These are phyloP conservation scores for Umbelopsis isabellina DNA, from an alignment of 192 early-diverging fungal genomes.

Conservation along the genomic window DNA sequence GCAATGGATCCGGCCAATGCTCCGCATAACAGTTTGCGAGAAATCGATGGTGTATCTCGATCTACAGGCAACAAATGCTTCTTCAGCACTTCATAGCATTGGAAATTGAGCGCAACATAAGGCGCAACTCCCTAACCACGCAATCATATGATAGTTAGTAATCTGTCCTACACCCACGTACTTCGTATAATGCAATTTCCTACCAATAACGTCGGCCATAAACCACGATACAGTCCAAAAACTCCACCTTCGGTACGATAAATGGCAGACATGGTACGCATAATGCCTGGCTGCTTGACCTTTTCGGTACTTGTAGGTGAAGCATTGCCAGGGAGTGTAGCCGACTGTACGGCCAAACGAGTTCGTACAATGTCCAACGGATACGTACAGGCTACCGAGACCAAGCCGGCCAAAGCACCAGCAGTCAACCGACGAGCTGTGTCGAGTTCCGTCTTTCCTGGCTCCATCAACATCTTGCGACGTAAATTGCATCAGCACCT, in stretches of 20 bases:
- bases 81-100: slow-evolving; percentile 78
- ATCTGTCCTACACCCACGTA: not conserved
- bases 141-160: not conserved
- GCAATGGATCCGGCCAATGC: slow-evolving; percentile 80
- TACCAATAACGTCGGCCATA: slow-evolving; percentile 71
- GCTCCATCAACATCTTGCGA: slow-evolving; percentile 61
- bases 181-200: not conserved
- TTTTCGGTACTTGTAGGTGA: slow-evolving; percentile 44
- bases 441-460: slow-evolving; percentile 70
- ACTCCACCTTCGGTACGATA: slow-evolving; percentile 76
- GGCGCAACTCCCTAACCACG: slow-evolving; percentile 68
- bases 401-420: slow-evolving; percentile 76
- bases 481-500: not conserved
- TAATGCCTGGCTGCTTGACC: slow-evolving; percentile 71
- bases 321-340: slow-evolving; percentile 41
- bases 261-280: slow-evolving; percentile 63
- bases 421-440: slow-evolving; percentile 70
- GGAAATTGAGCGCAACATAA: slow-evolving; percentile 83
- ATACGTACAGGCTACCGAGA: slow-evolving; percentile 78
- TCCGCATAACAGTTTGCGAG: slow-evolving; percentile 70
- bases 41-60: slow-evolving; percentile 59
- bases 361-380: slow-evolving; percentile 82
- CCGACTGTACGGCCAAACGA: slow-evolving; percentile 75
- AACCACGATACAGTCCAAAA: slow-evolving; percentile 70
- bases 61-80: slow-evolving; percentile 67